These are phyloP conservation scores for Colletotrichum sp. DNA, from an alignment of 2,329 filamentous ascomycete genomes.

Conservation along the genomic window DNA sequence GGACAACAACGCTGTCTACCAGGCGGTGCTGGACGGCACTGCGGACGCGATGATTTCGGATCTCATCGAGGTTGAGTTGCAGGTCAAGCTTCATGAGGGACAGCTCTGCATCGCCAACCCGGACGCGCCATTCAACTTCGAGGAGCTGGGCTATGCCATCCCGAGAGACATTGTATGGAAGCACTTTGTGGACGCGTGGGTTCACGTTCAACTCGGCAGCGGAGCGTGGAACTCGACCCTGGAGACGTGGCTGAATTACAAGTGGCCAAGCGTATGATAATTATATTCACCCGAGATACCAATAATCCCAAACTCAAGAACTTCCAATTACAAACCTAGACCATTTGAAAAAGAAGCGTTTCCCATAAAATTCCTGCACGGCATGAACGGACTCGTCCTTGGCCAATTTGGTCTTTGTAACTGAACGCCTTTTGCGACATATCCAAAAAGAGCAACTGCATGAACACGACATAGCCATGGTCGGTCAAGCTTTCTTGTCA, in stretches of 20 bases:
- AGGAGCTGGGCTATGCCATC: constrained; percentile 16
- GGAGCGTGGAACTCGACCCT: constrained; percentile 17
- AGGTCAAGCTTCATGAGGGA: constrained; percentile 1
- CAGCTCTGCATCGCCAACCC: constrained; percentile 15
- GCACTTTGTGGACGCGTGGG: constrained; percentile 20
- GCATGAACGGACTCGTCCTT: background rate
- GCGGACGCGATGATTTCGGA: constrained; percentile 21
- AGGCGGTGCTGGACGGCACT: constrained; percentile 1
- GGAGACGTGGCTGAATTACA: constrained; percentile 17
- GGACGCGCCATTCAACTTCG: constrained; percentile 16
- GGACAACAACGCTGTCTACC: constrained; percentile 19
- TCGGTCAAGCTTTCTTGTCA: background rate
- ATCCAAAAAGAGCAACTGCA: background rate
- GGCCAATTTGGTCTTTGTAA: background rate
- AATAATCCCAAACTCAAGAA: accelerated
- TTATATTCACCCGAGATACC: background rate
- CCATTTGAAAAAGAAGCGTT: background rate
- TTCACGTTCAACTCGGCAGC: constrained; percentile 15
- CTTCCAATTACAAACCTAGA: background rate
- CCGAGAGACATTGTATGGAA: constrained; percentile 16
- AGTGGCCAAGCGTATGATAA: constrained; percentile 7
- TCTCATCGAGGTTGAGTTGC: constrained; percentile 17
- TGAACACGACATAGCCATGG: background rate
- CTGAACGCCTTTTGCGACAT: background rate
- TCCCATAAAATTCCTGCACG: background rate